phyloP scores from a whole-genome alignment of 2,329 filamentous ascomycete genomes.

The Pyrenophora teres region DNA sequence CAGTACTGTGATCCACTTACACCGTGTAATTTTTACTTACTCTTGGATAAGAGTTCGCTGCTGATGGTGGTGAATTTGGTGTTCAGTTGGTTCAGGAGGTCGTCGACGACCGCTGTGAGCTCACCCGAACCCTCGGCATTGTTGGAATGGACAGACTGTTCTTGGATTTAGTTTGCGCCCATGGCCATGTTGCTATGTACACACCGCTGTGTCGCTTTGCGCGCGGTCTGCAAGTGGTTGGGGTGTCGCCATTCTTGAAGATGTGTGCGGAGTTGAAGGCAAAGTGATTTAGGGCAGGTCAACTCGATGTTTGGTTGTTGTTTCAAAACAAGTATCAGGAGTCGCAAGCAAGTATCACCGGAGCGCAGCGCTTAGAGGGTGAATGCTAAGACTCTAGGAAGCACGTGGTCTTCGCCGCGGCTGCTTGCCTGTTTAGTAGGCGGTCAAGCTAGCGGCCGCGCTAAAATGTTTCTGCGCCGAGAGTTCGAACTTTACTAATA shows the following conservation, averaged over 20 bases:
- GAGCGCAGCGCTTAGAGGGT: conserved; percentile 3
- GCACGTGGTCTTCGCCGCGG: conserved; percentile 35
- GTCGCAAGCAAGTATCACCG: not conserved
- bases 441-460: conserved; percentile 37
- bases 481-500: conserved; percentile 37
- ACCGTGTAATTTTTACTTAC: conserved; percentile 57
- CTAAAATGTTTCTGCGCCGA: conserved; percentile 42
- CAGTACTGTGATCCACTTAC: not conserved
- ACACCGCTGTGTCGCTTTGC: conserved; percentile 29
- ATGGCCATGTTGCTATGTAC: conserved; percentile 1
- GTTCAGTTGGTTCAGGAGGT: conserved; percentile 81
- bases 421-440: conserved; percentile 30
- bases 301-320: too few relatives aligned
- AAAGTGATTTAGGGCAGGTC: not conserved
- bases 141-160: conserved; percentile 24
- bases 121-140: conserved; percentile 56
- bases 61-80: conserved; percentile 85
- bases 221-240: conserved; percentile 27
- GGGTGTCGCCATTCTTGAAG: conserved; percentile 26
- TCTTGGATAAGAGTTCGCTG: conserved; percentile 85
- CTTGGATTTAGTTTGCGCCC: not conserved
- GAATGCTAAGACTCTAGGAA: conserved; percentile 15
- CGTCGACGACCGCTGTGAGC: conserved; percentile 79
- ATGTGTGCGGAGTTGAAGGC: not conserved
- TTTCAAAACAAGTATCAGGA: not conserved